Evolutionary conservation across 495 filamentous ascomycete species (phyloP), one percentile per base, ranked within the genome.

Genomic region (Neurospora intermedia): DNA sequence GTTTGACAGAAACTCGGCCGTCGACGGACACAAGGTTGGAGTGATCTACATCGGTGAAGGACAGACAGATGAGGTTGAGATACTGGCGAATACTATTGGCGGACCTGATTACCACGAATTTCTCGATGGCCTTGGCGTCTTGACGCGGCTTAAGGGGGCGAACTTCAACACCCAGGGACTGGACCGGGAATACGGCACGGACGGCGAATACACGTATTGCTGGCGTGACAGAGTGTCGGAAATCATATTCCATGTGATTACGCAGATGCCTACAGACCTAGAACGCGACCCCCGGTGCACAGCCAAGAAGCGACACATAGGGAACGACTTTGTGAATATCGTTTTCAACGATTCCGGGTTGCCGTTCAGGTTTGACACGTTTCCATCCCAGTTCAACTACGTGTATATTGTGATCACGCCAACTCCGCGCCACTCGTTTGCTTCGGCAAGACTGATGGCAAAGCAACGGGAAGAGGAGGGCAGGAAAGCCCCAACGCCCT

Each of bases 301-400:
- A 75, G 87, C 87, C 78, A 99, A 99, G 84, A 99, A 99, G 80
- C 87, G 90, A 5, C 97, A 99, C 77, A 94, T 97, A 54, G 96
- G 96, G 48, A 99, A 99, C 77, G 97, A 99, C 83, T 96, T 91
- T 77, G 96, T 99, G 75, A 98, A 96, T 77, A 97, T 99, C 76
- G 90, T 99, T 69, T 99, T 94, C 84, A 99, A 99, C 79, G 92
- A 96, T 73, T 97, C 94, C 18, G 95, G 97, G 35, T 78, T 88
- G 38, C 90, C 93, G 0, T 98, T 97, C 85, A 86, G 88, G 71
- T 96, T 97, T 77, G 89, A 97, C 80, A 97, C 93, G 5, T 94
- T 99, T 74, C 93, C 93, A 0, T 94, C 93, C 0, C 91, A 93
- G 75, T 97, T 98, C 85, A 97, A 97, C 80, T 96, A 90, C 75